A percentile compares a stretch with the other conserved stretches of the same genome.
phyloP scores from a whole-genome alignment of 2,329 filamentous ascomycete species.

The Colletotrichum tabaci region DNA sequence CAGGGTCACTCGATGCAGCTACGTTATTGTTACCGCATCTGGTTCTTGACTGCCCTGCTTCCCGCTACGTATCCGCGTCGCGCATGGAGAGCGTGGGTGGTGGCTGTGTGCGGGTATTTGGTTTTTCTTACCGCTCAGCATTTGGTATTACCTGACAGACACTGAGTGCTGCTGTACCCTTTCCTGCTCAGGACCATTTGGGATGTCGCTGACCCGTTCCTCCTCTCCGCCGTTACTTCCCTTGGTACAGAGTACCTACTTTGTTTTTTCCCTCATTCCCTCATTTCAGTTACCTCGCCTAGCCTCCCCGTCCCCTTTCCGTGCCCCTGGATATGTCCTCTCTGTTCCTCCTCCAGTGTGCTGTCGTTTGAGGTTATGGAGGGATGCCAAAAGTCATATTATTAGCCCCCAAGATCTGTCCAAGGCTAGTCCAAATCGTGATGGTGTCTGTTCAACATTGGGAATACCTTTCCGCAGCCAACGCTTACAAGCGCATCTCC shows the following conservation, averaged over 20 bases:
- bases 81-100: neutral
- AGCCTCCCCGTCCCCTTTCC: neutral
- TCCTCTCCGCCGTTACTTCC: slow-evolving; percentile 12
- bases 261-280: neutral
- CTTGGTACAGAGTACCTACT: slow-evolving; percentile 6
- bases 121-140: neutral
- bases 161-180: slow-evolving; percentile 15
- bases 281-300: neutral
- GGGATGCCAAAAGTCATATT: slow-evolving; percentile 3
- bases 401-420: slow-evolving; percentile 1
- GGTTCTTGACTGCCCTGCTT: slow-evolving; percentile 18
- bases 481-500: slow-evolving; percentile 25
- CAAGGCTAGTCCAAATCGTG: slow-evolving; percentile 10
- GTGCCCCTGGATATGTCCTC: slow-evolving; percentile 12
- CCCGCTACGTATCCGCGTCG: slow-evolving; percentile 28
- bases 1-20: slow-evolving; percentile 13
- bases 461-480: neutral
- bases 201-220: slow-evolving; percentile 16
- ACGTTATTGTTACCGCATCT: slow-evolving; percentile 28
- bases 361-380: neutral
- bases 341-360: slow-evolving; percentile 4
- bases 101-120: slow-evolving; percentile 17
- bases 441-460: slow-evolving; percentile 12
- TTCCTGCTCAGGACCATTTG: neutral
- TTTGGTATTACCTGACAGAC: neutral